Evolutionary conservation across 768 basidiomycete genomes (phyloP).

Genomic region (Inosperma sp.): DNA sequence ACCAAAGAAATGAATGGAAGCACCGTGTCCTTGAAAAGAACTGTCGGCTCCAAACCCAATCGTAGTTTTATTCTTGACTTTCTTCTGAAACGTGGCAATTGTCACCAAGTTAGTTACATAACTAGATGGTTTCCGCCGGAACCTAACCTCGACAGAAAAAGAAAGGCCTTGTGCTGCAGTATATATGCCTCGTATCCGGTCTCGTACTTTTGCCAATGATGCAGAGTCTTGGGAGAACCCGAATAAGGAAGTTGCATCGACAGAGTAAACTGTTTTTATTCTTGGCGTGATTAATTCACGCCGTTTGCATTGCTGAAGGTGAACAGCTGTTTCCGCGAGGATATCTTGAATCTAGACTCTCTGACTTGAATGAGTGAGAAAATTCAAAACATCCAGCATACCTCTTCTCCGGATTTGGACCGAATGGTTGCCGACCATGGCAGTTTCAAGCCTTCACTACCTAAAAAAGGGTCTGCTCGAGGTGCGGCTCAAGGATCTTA

Average conservation of each 20-base stretch:
- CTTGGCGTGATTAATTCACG: constrained; percentile 41
- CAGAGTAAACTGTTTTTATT: constrained; percentile 40
- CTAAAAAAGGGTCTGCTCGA: constrained; percentile 10
- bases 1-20: constrained; percentile 47
- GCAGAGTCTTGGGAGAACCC: not conserved
- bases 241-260: constrained; percentile 41
- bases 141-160: constrained; percentile 18
- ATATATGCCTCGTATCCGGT: constrained; percentile 10
- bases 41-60: constrained; percentile 38
- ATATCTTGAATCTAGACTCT: constrained; percentile 41
- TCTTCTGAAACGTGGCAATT: constrained; percentile 37
- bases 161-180: constrained; percentile 9
- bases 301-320: constrained; percentile 34
- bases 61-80: constrained; percentile 42
- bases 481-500: not conserved
- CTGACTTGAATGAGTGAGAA: not conserved
- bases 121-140: too few relatives aligned
- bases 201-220: constrained; percentile 1
- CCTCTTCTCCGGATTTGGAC: constrained; percentile 45
- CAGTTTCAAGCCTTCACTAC: constrained; percentile 27
- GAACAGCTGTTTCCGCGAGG: constrained; percentile 37
- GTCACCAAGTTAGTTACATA: too few relatives aligned
- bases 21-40: constrained; percentile 24
- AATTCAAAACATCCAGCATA: constrained; percentile 18
- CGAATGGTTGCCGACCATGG: constrained; percentile 44